These are phyloP conservation scores for Blastomyces parvus DNA, from an alignment of 2,329 filamentous ascomycete genomes.

Conservation along the genomic window DNA sequence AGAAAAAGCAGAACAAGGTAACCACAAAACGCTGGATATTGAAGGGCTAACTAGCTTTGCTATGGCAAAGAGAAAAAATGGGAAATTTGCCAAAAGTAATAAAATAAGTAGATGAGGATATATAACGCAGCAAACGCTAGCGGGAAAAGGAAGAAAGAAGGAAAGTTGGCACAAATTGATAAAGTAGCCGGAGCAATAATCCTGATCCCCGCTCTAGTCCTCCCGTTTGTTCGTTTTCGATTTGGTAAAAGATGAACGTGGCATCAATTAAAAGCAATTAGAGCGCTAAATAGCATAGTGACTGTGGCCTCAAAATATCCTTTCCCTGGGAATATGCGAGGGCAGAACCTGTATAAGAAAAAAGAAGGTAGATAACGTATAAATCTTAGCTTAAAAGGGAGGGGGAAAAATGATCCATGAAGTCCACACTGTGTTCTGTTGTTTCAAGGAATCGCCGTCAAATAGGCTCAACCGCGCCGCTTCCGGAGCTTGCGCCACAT, in stretches of 20 bases:
- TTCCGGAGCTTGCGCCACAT: constrained; percentile 37
- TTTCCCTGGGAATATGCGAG: background rate
- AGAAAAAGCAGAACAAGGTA: background rate
- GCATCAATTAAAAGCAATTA: constrained; percentile 2
- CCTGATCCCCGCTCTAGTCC: background rate
- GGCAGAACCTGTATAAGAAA: background rate
- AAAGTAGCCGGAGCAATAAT: background rate
- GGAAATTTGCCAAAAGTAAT: background rate
- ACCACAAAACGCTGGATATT: background rate
- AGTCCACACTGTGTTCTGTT: background rate
- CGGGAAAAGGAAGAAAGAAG: background rate
- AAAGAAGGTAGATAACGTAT: background rate
- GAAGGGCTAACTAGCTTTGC: background rate
- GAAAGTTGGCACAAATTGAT: background rate
- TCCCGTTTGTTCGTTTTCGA: background rate
- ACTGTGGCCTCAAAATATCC: background rate
- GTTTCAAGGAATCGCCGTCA: background rate
- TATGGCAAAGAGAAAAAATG: background rate
- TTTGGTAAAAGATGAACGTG: background rate
- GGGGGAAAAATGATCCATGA: background rate
- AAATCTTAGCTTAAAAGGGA: background rate
- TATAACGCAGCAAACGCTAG: background rate
- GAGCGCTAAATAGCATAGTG: background rate
- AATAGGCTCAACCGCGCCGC: constrained; percentile 12
- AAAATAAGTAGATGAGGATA: background rate